Evolutionary conservation across 495 filamentous ascomycete genomes (phyloP), one percentile per base, ranked within the genome.

Genomic region (Stereocaulon alpinum): DNA sequence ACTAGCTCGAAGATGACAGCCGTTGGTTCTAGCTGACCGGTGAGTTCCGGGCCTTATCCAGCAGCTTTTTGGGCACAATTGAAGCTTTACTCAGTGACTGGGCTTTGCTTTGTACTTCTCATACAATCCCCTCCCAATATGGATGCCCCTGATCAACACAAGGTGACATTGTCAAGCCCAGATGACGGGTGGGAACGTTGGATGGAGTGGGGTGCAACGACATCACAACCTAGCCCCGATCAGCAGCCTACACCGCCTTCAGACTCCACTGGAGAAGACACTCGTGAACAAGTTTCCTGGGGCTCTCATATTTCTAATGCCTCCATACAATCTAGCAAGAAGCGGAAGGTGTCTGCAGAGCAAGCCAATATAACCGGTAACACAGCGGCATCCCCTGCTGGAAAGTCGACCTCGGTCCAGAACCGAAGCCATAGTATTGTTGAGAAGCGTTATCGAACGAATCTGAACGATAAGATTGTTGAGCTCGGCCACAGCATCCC

Each of bases 341-440:
- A 62, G 56, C 51, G 60, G 17, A 62, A 56, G 53, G 12, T 42
- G 20, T 60, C 56, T 12, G 18, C 34, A 43, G 59, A 62, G 24
- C 49, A 24, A n/a, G 32, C 22, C 37, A 69, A 72, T 6, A 74
- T 74, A 4, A 71, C 76, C 7, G 29, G 58, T 15, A 45, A 55
- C 48, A 63, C 27, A 65, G 64, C 55, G 7, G 55, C 53, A 11
- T 67, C 65, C 34, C 77, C 77, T 12, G 72, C 76, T 27, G 78
- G 76, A 7, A 81, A 82, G 67, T 82, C 86, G 43, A 85, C 86
- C 41, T 88, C 90, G 2, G 80, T 89, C 11, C 95, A 95, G 77
- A 96, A 95, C 76, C 91, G 91, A 47, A 88, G 92, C 18, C 92
- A 98, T 69, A 96, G 96, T 67, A 90, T 95, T 79, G 95, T 98